Conservation (phyloP, 805 yeast genomes). For the Isabelozyma pseudorhagii region DNA sequence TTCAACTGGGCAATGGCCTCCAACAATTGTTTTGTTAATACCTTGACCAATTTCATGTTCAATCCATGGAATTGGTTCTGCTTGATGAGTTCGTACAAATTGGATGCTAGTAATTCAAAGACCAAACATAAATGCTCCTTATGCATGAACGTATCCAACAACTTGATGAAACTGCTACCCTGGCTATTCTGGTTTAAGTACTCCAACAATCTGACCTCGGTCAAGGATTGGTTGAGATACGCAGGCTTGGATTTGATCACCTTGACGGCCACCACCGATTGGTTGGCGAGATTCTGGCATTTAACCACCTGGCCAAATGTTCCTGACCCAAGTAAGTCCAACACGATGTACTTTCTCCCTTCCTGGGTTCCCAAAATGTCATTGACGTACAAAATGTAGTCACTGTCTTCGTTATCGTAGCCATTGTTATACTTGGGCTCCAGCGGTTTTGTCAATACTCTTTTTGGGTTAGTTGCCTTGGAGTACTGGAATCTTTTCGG, state of each 20-base stretch:
- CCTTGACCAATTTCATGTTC: constrained; percentile 71
- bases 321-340: constrained; percentile 92
- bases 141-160: constrained; percentile 87
- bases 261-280: constrained; percentile 90
- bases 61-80: constrained; percentile 94
- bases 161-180: constrained; percentile 69
- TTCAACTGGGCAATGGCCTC: constrained; percentile 80
- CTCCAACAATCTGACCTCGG: constrained; percentile 86
- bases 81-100: constrained; percentile 83
- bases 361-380: constrained; percentile 87
- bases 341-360: constrained; percentile 80
- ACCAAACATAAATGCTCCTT: constrained; percentile 91
- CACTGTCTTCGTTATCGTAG: constrained; percentile 81
- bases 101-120: constrained; percentile 84
- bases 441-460: constrained; percentile 90
- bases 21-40: constrained; percentile 74
- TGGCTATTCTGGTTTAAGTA: constrained; percentile 65
- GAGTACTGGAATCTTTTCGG: constrained; percentile 75
- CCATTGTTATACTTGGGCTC: constrained; percentile 82
- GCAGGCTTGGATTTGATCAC: constrained; percentile 92
- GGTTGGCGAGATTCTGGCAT: constrained; percentile 77
- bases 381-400: constrained; percentile 90
- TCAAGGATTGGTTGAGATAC: constrained; percentile 83
- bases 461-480: constrained; percentile 80
- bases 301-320: constrained; percentile 98